Conservation (phyloP, 768 basidiomycete species). For the Leccinum rimulosum region DNA sequence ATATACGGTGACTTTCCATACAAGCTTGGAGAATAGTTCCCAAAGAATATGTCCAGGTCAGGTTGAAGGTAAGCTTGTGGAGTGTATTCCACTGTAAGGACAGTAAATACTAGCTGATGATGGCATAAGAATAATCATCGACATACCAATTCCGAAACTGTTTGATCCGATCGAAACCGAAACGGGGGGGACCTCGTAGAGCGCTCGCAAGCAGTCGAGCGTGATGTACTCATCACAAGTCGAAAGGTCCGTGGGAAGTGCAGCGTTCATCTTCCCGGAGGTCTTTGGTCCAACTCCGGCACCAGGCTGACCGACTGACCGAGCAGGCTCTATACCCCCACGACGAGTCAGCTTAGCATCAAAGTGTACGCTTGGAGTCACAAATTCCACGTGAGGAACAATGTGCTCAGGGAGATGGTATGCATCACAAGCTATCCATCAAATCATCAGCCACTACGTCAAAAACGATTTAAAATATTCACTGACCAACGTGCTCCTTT, state of each 20-base stretch:
- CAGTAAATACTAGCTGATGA: background rate
- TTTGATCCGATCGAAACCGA: slow-evolving; percentile 19
- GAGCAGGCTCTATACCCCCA: background rate
- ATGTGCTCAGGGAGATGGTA: slow-evolving; percentile 36
- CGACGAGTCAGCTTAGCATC: slow-evolving; percentile 24
- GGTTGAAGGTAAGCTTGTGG: slow-evolving; percentile 30
- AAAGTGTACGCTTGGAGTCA: slow-evolving; percentile 35
- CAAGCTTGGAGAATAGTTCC: slow-evolving; percentile 23
- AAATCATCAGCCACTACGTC: background rate
- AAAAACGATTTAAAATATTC: background rate
- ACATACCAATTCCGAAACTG: slow-evolving; percentile 30
- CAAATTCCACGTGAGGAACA: slow-evolving; percentile 33
- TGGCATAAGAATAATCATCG: background rate
- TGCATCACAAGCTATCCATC: slow-evolving; percentile 29
- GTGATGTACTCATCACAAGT: slow-evolving; percentile 31
- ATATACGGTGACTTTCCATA: slow-evolving; percentile 26
- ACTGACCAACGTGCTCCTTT: slow-evolving; percentile 29
- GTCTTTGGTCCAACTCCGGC: slow-evolving; percentile 22
- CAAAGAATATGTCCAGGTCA: slow-evolving; percentile 31
- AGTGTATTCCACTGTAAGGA: slow-evolving; percentile 29
- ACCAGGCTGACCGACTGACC: slow-evolving; percentile 17
- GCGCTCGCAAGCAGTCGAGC: slow-evolving; percentile 29
- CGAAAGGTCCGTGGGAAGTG: slow-evolving; percentile 12
- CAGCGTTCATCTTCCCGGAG: slow-evolving; percentile 8
- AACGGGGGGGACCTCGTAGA: slow-evolving; percentile 23